Conservation (phyloP, 768 basidiomycete species). For the Boletus tylopilopsis region DNA sequence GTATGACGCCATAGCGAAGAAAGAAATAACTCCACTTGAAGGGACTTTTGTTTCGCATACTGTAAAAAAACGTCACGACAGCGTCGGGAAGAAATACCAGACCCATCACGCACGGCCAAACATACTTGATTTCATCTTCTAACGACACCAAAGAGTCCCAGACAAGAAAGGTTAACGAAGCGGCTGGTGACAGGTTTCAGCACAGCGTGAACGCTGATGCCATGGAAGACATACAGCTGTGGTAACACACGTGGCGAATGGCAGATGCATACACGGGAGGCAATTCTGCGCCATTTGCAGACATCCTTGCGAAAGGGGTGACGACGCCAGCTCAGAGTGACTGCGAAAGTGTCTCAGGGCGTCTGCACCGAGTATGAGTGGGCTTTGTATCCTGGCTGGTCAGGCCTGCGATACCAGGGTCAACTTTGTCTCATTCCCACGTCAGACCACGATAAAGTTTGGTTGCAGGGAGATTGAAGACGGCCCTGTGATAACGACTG, state of each 20-base stretch:
- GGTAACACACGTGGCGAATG: slow-evolving; percentile 7
- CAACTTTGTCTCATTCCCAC: background rate
- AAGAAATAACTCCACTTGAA: slow-evolving; percentile 30
- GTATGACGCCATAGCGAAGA: slow-evolving; percentile 19
- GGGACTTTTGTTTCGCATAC: slow-evolving; percentile 20
- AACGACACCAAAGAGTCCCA: slow-evolving; percentile 15
- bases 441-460: background rate
- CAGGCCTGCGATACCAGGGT: background rate
- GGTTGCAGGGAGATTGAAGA: background rate
- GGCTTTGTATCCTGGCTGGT: background rate
- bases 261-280: background rate
- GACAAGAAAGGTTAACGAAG: slow-evolving; percentile 8
- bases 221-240: slow-evolving; percentile 1
- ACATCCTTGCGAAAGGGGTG: background rate
- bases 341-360: no score
- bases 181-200: slow-evolving; percentile 8
- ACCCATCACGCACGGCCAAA: slow-evolving; percentile 20
- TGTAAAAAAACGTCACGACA: slow-evolving; percentile 3
- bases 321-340: no score
- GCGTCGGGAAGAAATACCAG: background rate
- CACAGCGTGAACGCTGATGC: background rate
- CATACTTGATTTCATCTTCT: slow-evolving; percentile 14
- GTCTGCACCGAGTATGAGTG: background rate
- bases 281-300: background rate
- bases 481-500: background rate